These are phyloP conservation scores for Castanopsis chinensis DNA, from an alignment of 306 rosid species.

Conservation along the genomic window DNA sequence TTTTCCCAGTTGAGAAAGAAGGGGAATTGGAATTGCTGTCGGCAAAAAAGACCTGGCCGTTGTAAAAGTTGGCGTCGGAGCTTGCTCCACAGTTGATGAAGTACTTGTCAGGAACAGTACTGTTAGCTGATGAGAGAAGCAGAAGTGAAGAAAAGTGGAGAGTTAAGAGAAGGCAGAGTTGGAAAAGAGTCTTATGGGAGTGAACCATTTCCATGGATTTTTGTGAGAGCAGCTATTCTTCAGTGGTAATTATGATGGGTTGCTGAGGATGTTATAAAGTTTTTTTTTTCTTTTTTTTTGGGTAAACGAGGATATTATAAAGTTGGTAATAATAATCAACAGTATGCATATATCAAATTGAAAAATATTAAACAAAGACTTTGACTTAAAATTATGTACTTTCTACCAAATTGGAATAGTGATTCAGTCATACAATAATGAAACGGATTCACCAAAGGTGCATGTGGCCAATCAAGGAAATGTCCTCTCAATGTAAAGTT, in stretches of 20 bases:
- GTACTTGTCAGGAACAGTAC: slow-evolving; percentile 1
- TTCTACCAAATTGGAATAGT: no score
- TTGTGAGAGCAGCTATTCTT: background rate
- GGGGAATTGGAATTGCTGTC: background rate
- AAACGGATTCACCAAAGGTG: no score
- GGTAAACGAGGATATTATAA: background rate
- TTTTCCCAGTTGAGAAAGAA: background rate
- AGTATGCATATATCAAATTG: background rate
- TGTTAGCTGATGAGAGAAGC: background rate
- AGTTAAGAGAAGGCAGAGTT: slow-evolving; percentile 14
- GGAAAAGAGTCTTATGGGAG: background rate
- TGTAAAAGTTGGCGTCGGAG: accelerated
- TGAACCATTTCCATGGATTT: slow-evolving; percentile 1
- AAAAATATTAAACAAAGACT: background rate
- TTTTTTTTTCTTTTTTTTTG: no score
- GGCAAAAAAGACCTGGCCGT: background rate
- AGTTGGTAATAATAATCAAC: background rate
- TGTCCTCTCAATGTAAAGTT: no score
- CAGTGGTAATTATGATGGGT: background rate
- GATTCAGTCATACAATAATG: no score
- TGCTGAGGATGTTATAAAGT: background rate
- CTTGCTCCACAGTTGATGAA: slow-evolving; percentile 47
- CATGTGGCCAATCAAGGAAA: no score
- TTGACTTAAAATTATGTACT: background rate
- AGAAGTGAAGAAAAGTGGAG: slow-evolving; percentile 22